phyloP scores from a whole-genome alignment of 2,329 filamentous ascomycete species.

The Sclerotinia glacialis region DNA sequence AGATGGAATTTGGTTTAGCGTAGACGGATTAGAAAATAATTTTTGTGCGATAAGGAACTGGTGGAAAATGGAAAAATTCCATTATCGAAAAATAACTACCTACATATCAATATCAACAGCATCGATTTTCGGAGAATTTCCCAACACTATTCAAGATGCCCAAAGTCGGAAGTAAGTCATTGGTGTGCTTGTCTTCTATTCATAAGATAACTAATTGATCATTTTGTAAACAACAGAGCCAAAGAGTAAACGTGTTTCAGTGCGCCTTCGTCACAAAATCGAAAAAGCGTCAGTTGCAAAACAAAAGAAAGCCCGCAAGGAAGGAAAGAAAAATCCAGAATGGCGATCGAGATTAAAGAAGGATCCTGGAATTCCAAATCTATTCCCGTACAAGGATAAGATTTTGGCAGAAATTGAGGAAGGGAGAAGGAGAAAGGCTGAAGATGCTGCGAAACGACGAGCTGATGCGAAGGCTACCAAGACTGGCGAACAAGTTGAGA shows the following conservation, averaged over 20 bases:
- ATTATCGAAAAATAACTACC: conserved; percentile 7
- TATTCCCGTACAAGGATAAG: conserved; percentile 97
- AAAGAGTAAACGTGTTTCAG: conserved; percentile 86
- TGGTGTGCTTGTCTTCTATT: no score
- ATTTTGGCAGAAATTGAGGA: conserved; percentile 94
- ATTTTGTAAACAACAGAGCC: conserved; percentile 60
- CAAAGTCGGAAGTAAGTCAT: conserved; percentile 40
- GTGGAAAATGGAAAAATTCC: conserved; percentile 17
- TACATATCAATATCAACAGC: not conserved
- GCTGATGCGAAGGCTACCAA: conserved; percentile 69
- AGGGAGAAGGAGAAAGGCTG: conserved; percentile 73
- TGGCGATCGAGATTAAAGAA: conserved; percentile 96
- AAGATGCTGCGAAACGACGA: conserved; percentile 68
- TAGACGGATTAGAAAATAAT: conserved; percentile 21
- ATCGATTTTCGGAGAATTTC: conserved; percentile 16
- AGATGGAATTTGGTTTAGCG: conserved; percentile 2
- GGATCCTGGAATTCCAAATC: conserved; percentile 93
- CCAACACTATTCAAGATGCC: conserved; percentile 34
- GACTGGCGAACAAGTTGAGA: conserved; percentile 50
- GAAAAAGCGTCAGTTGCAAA: conserved; percentile 88
- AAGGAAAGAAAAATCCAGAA: conserved; percentile 94
- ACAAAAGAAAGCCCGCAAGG: conserved; percentile 84
- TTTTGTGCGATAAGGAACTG: conserved; percentile 21
- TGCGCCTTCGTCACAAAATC: conserved; percentile 92
- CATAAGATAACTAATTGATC: conserved; percentile 24